Percentiles rank a stretch among this genome's conserved stretches.
phyloP scores from a whole-genome alignment of 225 moss, liverwort and hornwort genomes.

The Ulota crispa region DNA sequence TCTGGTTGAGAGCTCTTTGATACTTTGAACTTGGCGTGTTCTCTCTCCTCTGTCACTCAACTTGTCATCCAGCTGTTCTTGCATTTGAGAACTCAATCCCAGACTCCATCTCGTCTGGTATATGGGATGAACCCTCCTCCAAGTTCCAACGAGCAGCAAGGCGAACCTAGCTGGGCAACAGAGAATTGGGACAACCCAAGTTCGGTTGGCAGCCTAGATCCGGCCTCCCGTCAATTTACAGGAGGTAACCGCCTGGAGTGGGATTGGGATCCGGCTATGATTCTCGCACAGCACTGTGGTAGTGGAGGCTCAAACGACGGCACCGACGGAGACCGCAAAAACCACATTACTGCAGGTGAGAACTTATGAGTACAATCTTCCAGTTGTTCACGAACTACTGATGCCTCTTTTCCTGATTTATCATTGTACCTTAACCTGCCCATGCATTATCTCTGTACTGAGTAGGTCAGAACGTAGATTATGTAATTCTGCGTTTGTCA shows the following conservation, averaged over 20 bases:
- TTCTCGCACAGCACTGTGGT: constrained; percentile 77
- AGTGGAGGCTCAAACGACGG: constrained; percentile 70
- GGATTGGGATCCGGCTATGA: constrained; percentile 96
- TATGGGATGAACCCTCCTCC: constrained; percentile 99
- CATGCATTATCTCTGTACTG: background rate
- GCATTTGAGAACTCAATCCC: constrained; percentile 29
- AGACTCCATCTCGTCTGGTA: constrained; percentile 52
- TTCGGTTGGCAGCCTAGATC: constrained; percentile 67
- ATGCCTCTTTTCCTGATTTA: background rate
- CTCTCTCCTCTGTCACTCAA: constrained; percentile 72
- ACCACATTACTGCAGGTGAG: constrained; percentile 55
- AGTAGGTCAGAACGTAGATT: background rate
- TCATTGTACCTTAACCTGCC: background rate
- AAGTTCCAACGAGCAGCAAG: constrained; percentile 95
- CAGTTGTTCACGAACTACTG: background rate
- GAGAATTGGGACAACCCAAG: constrained; percentile 93
- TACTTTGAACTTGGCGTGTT: constrained; percentile 58
- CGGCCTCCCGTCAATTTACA: constrained; percentile 59
- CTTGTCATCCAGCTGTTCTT: constrained; percentile 55
- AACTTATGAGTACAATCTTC: background rate
- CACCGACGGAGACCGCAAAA: constrained; percentile 74
- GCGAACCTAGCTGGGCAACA: constrained; percentile 86
- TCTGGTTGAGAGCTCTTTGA: constrained; percentile 31
- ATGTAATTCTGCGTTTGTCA: background rate
- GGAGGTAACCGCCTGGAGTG: constrained; percentile 78